Percentiles rank a stretch among this genome's conserved stretches.
Evolutionary conservation across 768 basidiomycete species (phyloP).

Genomic region (Boletellus emodensis): DNA sequence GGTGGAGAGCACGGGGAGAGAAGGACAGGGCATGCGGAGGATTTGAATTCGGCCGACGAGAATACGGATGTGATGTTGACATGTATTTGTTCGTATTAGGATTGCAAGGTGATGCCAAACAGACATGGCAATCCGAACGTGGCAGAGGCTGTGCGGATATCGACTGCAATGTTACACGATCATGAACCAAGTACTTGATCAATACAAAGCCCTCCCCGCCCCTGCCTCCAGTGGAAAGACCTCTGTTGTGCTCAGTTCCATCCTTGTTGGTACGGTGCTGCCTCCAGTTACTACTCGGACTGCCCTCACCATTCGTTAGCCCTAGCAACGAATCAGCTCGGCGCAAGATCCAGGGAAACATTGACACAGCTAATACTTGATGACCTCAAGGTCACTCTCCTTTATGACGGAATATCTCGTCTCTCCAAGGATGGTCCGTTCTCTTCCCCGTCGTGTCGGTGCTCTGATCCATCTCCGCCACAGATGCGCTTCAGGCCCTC

Average conservation of each 20-base stretch:
- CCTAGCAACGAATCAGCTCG: conserved; percentile 20
- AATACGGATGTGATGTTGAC: conserved; percentile 9
- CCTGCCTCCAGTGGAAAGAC: conserved; percentile 5
- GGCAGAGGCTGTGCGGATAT: conserved; percentile 15
- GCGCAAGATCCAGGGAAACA: conserved; percentile 44
- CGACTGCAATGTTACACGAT: not conserved
- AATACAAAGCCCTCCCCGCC: conserved; percentile 17
- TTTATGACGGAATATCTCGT: conserved; percentile 41
- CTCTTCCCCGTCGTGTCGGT: conserved; percentile 1
- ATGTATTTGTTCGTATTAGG: conserved; percentile 20
- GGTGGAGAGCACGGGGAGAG: conserved; percentile 35
- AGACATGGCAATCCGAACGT: conserved; percentile 3
- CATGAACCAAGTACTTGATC: conserved; percentile 16
- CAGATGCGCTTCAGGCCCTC: conserved; percentile 68
- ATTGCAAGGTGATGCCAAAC: conserved; percentile 17
- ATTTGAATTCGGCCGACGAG: not conserved
- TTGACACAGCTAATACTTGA: conserved; percentile 56
- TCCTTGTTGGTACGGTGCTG: conserved; percentile 11
- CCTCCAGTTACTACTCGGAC: conserved; percentile 5
- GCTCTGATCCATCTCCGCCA: not conserved
- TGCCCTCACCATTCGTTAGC: conserved; percentile 13
- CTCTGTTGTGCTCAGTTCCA: conserved; percentile 10
- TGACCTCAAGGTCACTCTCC: conserved; percentile 45
- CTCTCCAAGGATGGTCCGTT: conserved; percentile 54
- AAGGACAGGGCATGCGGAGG: conserved; percentile 29